phyloP scores from a whole-genome alignment of 169 alveolate species.

The Eimeria acervulina region DNA sequence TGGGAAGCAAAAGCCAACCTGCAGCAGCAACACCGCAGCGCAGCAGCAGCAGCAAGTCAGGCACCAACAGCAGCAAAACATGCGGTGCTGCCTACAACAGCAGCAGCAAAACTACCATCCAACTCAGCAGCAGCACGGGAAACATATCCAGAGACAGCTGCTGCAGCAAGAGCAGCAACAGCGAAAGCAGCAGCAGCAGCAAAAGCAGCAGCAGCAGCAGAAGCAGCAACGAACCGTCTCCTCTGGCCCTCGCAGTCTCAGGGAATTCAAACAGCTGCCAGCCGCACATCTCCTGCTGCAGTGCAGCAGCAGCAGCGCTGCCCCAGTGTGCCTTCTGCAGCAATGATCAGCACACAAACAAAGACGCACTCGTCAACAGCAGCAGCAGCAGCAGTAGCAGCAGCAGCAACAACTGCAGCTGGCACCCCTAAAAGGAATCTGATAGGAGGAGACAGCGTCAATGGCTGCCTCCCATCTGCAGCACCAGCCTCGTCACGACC shows the following conservation, averaged over 20 bases:
- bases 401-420: too few relatives aligned
- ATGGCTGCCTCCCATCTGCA: too few relatives aligned
- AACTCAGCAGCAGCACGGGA: background rate
- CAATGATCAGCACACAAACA: background rate
- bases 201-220: constrained; percentile 32
- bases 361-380: too few relatives aligned
- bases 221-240: constrained; percentile 28
- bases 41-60: background rate
- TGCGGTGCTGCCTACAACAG: background rate
- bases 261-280: background rate
- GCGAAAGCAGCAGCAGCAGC: constrained; percentile 51
- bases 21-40: background rate
- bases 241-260: background rate
- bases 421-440: too few relatives aligned
- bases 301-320: background rate
- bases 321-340: constrained; percentile 23
- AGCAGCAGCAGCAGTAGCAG: too few relatives aligned
- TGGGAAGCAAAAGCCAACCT: constrained; percentile 59
- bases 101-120: background rate
- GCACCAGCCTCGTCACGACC: background rate
- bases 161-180: constrained; percentile 27
- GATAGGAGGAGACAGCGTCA: too few relatives aligned
- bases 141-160: background rate
- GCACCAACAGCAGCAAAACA: constrained; percentile 30
- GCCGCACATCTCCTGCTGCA: background rate